Conservation (phyloP, 305 asterid species). For the Solanum hybrid region DNA sequence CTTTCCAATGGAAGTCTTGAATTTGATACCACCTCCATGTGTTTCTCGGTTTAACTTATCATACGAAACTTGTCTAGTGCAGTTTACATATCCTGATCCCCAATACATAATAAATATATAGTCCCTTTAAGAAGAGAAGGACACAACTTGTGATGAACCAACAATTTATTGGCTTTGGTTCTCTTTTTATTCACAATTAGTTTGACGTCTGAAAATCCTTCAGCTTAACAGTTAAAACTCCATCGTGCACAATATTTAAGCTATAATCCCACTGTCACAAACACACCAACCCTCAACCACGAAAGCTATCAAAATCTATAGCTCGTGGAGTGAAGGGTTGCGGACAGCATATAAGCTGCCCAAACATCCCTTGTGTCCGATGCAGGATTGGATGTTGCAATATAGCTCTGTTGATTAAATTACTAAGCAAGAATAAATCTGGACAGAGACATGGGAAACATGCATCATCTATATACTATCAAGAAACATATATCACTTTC, state of each 20-base stretch:
- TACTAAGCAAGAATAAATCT: background rate
- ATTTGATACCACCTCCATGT: background rate
- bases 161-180: background rate
- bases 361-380: background rate
- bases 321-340: background rate
- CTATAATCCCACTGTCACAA: background rate
- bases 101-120: background rate
- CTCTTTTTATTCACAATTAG: background rate
- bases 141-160: background rate
- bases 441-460: background rate
- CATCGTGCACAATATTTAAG: background rate
- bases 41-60: background rate
- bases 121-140: background rate
- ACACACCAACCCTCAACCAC: background rate
- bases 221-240: background rate
- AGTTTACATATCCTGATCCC: background rate
- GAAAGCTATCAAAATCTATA: background rate
- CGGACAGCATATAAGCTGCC: background rate
- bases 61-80: background rate
- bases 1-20: background rate
- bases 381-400: background rate
- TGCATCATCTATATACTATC: background rate
- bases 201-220: background rate
- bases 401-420: background rate
- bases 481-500: background rate